phyloP scores from a whole-genome alignment of 1,284 basidiomycete genomes.

The Pseudozyma pruni region DNA sequence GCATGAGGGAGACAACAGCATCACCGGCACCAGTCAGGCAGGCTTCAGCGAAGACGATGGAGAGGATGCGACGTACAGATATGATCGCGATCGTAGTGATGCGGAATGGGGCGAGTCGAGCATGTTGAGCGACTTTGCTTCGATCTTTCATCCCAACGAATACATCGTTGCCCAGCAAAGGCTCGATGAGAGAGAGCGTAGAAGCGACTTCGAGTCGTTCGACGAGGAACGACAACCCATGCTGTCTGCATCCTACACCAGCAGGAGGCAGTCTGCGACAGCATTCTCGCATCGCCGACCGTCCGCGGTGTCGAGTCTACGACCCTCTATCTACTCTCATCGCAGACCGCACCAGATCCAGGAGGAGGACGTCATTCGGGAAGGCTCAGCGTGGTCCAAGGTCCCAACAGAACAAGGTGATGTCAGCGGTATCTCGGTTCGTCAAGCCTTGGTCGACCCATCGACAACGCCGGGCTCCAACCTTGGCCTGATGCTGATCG shows the following conservation, averaged over 20 bases:
- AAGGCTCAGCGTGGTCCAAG: constrained; percentile 32
- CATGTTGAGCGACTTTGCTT: constrained; percentile 44
- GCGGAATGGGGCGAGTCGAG: constrained; percentile 8
- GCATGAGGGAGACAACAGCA: background rate
- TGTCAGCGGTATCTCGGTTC: constrained; percentile 36
- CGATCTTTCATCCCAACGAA: constrained; percentile 48
- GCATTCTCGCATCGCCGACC: constrained; percentile 27
- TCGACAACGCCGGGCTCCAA: constrained; percentile 44
- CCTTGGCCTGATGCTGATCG: constrained; percentile 45
- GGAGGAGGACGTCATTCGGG: constrained; percentile 17
- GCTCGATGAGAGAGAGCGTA: constrained; percentile 19
- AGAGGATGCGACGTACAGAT: constrained; percentile 9
- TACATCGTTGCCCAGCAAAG: constrained; percentile 38
- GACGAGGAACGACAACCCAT: constrained; percentile 36
- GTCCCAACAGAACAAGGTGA: constrained; percentile 13
- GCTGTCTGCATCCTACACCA: constrained; percentile 14
- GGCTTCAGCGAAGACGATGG: constrained; percentile 14
- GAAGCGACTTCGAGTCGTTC: constrained; percentile 26
- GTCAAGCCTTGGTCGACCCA: constrained; percentile 40
- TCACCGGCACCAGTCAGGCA: constrained; percentile 11
- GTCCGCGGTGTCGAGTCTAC: constrained; percentile 24
- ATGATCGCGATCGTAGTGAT: constrained; percentile 16
- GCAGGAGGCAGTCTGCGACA: constrained; percentile 12
- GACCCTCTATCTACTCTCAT: constrained; percentile 13
- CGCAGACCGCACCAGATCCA: constrained; percentile 22